Evolutionary conservation across 2,329 filamentous ascomycete species (phyloP).

Genomic region (Pyrenochaeta sp.): DNA sequence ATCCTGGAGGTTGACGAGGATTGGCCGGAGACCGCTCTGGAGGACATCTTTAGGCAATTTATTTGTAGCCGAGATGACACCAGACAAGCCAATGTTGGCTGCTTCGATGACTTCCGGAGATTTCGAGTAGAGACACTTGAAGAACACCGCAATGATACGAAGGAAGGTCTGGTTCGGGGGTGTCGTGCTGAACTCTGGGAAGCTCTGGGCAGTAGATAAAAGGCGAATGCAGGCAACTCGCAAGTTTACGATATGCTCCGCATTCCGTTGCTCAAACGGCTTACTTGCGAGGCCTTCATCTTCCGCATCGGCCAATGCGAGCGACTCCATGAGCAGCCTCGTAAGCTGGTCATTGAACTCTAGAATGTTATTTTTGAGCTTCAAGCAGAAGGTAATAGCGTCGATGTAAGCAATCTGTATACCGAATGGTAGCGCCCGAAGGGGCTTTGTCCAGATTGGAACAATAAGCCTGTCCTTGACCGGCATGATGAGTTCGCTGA

Average conservation of each 20-base stretch:
- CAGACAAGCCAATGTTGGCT: constrained; percentile 87
- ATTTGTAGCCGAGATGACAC: constrained; percentile 85
- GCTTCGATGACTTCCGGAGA: constrained; percentile 92
- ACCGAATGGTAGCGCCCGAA: constrained; percentile 89
- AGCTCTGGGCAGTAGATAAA: constrained; percentile 89
- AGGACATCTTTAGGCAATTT: constrained; percentile 95
- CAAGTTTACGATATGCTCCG: constrained; percentile 89
- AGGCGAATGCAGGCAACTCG: constrained; percentile 93
- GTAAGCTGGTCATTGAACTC: constrained; percentile 92
- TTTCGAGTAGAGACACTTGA: constrained; percentile 95
- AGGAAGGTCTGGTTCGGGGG: constrained; percentile 69
- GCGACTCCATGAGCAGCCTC: constrained; percentile 87
- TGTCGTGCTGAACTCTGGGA: constrained; percentile 86
- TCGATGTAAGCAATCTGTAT: constrained; percentile 99
- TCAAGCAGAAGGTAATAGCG: constrained; percentile 93
- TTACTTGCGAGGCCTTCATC: constrained; percentile 88
- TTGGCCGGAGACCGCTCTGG: constrained; percentile 90
- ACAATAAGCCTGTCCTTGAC: constrained; percentile 89
- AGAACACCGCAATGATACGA: constrained; percentile 90
- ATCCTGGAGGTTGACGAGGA: constrained; percentile 96
- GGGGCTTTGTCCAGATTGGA: constrained; percentile 93
- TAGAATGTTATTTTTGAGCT: constrained; percentile 86
- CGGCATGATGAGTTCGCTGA: constrained; percentile 87
- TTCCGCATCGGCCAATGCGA: constrained; percentile 92
- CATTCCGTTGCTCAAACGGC: constrained; percentile 92